Base-by-base conservation (phyloP, 2,329 filamentous ascomycete species). In the Orbilia oligospora region DNA sequence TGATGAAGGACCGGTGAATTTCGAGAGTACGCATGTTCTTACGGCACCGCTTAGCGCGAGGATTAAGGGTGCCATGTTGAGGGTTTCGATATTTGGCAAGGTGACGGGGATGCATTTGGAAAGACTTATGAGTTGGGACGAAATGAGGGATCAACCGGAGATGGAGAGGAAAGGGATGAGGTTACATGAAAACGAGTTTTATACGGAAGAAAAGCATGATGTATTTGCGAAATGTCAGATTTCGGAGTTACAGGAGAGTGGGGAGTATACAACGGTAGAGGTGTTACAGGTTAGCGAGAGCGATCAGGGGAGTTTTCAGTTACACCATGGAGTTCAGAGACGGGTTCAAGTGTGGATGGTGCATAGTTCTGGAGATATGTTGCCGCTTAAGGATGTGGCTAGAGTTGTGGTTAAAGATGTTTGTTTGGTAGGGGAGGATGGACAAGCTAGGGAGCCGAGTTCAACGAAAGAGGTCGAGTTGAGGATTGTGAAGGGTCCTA, bases 11-110 rank as follows among this genome's bases (percentile, higher is more conserved):
- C 90, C 94, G 0, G 91, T 99, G 71, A 91, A 93, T 3, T 99
- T 99, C 81, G 95, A 98, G 85, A 99, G 96, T 84, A 94, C 98
- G 63, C 96, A 99, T 86, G 97, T 93, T 84, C 97, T 99, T 93
- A 97, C 93, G 83, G 88, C 99, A 67, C 93, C 94, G 3, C 87
- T 97, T 41, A 91, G 91, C 51, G 92, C 91, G 56, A 89, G 93
- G 0, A 55, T 81, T 16, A 89, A 89, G 22, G 91, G 91, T 56
- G 90, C 93, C 0, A 91, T 90, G 24, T 85, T 99, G 68, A 90
- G 96, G 69, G 92, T 97, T 8, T 93, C 94, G 61, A 92, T 99
- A 78, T 98, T 97, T 83, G 94, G 96, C 18, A 92, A 92, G 83
- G 93, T 97, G 41, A 96, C 93, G 0, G 87, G 91, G 0, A 97